Evolutionary conservation across 345 rosid genomes (phyloP), one percentile per base, ranked within the genome.

Genomic region (Salix caprea): DNA sequence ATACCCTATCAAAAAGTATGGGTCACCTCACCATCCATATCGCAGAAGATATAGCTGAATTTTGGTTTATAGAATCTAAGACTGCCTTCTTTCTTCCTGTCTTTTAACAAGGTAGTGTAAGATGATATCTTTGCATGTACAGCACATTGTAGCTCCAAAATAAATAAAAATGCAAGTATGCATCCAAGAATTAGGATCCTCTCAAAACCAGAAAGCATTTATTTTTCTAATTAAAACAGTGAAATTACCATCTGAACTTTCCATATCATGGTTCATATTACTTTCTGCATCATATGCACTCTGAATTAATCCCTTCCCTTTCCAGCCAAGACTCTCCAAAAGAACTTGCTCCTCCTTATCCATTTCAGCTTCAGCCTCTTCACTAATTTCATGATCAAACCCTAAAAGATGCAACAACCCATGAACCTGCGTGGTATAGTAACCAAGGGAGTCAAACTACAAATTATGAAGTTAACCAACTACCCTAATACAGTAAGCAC

Each of bases 301-400:
- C 75, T 88, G 91, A 85, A 96, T 93, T 48, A 96, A 84, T 76
- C 99, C 97, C 83, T 96, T 96, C 48, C 98, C 99, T 77, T 86
- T 91, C 99, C 99, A 93, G 37, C 94, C 96, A 72, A 96, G 97
- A 80, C 87, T 88, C 77, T 89, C 87, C 67, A 93, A 78, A 81
- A 96, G 87, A 73, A 82, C 69, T 82, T 87, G 92, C 80, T 96
- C 99, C 78, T 88, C 93, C 82, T 89, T 85, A 84, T 93, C 98
- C 99, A 93, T 96, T 86, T 96, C 98, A 83, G 84, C 84, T 86
- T 96, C 98, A 69, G 98, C 99, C 79, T 90, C 96, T 65, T 91
- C 94, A 21, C 97, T 88, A 65, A 96, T 78, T 85, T 96, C 99
- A 80, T 93, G 99, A 89, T 93, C 99, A 82, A 96, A 96, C 21